Conservation (phyloP, 1,284 basidiomycete genomes). For the Papiliotrema fonsecae region DNA sequence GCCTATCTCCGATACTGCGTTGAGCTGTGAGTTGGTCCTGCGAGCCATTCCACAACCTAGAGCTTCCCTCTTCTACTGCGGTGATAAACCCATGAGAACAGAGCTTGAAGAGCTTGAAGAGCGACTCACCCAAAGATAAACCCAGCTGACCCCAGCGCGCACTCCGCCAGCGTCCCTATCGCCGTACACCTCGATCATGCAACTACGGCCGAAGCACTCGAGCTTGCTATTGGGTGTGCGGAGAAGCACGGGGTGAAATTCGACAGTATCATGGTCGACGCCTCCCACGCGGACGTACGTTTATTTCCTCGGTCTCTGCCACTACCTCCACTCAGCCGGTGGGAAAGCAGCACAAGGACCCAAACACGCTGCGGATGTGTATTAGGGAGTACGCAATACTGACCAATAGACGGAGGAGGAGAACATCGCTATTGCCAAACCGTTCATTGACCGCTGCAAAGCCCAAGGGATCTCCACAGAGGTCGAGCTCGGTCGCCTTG, state of each 20-base stretch:
- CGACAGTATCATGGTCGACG: conserved; percentile 50
- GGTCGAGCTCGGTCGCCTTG: conserved; percentile 50
- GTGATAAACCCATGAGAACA: too few species aligned
- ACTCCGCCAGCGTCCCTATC: conserved; percentile 48
- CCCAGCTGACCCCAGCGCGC: conserved; percentile 56
- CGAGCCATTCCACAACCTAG: too few species aligned
- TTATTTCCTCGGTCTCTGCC: too few species aligned
- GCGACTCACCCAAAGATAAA: too few species aligned
- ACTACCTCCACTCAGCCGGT: neutral
- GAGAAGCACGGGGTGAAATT: conserved; percentile 44
- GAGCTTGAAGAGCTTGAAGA: too few species aligned
- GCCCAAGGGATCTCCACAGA: conserved; percentile 49
- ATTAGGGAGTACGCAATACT: too few species aligned
- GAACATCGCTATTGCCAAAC: conserved; percentile 45
- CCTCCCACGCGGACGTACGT: conserved; percentile 46
- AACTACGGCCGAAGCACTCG: conserved; percentile 49
- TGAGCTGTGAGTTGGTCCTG: conserved; percentile 32
- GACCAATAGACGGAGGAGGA: conserved; percentile 39
- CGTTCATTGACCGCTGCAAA: conserved; percentile 41
- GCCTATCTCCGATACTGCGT: conserved; percentile 35
- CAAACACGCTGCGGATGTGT: neutral
- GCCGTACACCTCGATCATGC: conserved; percentile 50
- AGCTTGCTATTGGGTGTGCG: conserved; percentile 45
- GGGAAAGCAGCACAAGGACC: neutral
- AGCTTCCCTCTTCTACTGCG: too few species aligned